These are phyloP conservation scores for Alternaria conjuncta DNA, from an alignment of 2,329 filamentous ascomycete genomes.

Conservation along the genomic window DNA sequence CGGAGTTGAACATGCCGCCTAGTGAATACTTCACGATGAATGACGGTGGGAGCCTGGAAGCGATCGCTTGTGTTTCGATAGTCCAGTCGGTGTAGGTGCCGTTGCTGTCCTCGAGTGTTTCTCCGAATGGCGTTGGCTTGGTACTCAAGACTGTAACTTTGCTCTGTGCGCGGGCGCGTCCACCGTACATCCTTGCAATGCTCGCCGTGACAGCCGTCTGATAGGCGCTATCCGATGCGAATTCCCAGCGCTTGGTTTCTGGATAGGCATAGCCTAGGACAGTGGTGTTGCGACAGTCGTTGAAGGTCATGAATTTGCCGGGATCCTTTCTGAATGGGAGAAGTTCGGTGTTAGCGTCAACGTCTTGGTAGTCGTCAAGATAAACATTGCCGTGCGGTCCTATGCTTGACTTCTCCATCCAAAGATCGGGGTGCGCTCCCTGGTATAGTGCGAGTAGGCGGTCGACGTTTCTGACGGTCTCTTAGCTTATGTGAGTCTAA, in stretches of 20 bases:
- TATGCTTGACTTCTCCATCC: slow-evolving; percentile 59
- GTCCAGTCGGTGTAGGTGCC: slow-evolving; percentile 35
- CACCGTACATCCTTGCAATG: slow-evolving; percentile 33
- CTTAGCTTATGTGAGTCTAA: not conserved
- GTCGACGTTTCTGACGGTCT: slow-evolving; percentile 40
- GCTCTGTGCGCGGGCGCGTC: slow-evolving; percentile 4
- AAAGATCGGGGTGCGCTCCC: slow-evolving; percentile 70
- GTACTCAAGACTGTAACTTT: slow-evolving; percentile 4
- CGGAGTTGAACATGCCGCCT: slow-evolving; percentile 21
- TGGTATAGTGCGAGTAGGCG: slow-evolving; percentile 75
- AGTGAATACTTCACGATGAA: slow-evolving; percentile 36
- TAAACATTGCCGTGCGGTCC: slow-evolving; percentile 34
- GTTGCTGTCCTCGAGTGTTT: not conserved
- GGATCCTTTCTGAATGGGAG: slow-evolving; percentile 39
- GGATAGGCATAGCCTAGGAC: slow-evolving; percentile 44
- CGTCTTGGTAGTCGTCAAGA: slow-evolving; percentile 48
- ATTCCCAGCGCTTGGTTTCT: slow-evolving; percentile 40
- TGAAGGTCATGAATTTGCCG: slow-evolving; percentile 39
- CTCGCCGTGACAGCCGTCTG: slow-evolving; percentile 13
- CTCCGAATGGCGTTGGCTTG: not conserved
- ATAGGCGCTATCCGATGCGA: slow-evolving; percentile 18
- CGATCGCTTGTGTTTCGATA: slow-evolving; percentile 20
- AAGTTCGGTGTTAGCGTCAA: slow-evolving; percentile 58
- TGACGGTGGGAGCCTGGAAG: slow-evolving; percentile 14
- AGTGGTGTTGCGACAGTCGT: slow-evolving; percentile 30